Evolutionary conservation across 352 stramenopile species (phyloP).

Genomic region (Globisporangium okanoganense): DNA sequence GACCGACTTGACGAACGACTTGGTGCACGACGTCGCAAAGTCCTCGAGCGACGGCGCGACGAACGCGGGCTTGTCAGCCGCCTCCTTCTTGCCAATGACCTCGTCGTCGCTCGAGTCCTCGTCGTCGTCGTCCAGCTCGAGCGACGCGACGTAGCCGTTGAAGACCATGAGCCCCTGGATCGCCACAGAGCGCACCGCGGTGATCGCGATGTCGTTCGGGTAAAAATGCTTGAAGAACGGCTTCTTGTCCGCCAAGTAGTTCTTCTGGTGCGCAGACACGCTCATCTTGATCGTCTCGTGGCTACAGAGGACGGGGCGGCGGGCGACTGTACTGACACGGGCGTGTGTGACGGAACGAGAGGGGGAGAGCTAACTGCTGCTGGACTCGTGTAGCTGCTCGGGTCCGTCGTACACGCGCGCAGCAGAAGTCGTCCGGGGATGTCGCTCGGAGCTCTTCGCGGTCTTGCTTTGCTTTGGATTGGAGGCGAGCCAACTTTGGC

Average conservation of each 20-base stretch:
- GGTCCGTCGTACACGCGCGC: not conserved
- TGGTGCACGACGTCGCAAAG: constrained; percentile 47
- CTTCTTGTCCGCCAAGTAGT: constrained; percentile 84
- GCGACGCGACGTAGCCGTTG: constrained; percentile 72
- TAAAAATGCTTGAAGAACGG: constrained; percentile 85
- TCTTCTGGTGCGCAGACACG: constrained; percentile 49
- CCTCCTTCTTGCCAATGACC: constrained; percentile 24
- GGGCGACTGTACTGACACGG: not conserved
- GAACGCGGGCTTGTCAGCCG: constrained; percentile 40
- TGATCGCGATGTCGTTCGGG: constrained; percentile 58
- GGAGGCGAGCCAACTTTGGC: too few relatives aligned
- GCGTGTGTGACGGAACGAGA: not conserved
- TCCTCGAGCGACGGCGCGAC: constrained; percentile 46
- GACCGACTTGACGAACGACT: constrained; percentile 73
- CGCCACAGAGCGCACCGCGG: constrained; percentile 50
- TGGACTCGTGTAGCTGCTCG: not conserved
- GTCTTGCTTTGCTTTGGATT: not conserved
- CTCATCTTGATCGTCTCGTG: constrained; percentile 36
- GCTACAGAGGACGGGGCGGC: not conserved
- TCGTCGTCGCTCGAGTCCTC: constrained; percentile 51
- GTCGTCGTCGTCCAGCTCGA: constrained; percentile 58
- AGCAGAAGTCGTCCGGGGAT: not conserved
- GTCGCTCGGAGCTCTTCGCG: not conserved
- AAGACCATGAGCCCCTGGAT: constrained; percentile 74
- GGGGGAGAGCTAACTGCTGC: not conserved